Base-by-base conservation (phyloP, 768 basidiomycete genomes). In the Boletus edulis region DNA sequence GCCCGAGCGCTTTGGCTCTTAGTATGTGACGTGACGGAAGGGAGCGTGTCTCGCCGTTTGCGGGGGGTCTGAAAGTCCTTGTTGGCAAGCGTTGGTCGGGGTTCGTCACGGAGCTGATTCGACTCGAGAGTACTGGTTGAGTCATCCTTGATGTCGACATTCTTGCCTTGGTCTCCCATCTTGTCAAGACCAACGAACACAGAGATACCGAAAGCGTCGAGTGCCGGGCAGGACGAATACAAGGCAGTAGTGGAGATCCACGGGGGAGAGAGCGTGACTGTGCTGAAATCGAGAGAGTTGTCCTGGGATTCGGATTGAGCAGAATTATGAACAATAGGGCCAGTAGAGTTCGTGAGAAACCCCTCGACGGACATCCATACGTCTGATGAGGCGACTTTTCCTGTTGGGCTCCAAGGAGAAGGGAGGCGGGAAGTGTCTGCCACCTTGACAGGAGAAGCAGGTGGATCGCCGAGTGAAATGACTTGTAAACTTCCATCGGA, bases 321-420 rank as follows among this genome's bases (percentile, higher is more conserved):
- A 1, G 27, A 27, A 9, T 27, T 27, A 18, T 47, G 35, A 5
- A 48, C 37, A 10, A 60, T 29, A 12, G 55, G 65, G 27, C 70
- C 67, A 0, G 45, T 39, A 0, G 61, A 61, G 6, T 55, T 58
- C 40, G 31, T 27, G 49, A 71, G 51, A 9, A 53, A 2, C 2
- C 68, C 68, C 8, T 66, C 51, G 11, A 54, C 47, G 47, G 68
- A 57, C 46, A 70, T 49, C 67, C 68, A 71, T 1, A 72, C 52
- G 17, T 64, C 43, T 10, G 41, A 15, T 5, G 55, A 22, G 3
- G 57, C 17, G 1, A 15, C 3, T 18, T 41, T 56, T 49, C 59
- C 66, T 18, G 46, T 6, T 5, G 68, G 70, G 17, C 68, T 69
- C 68, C 68, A 72, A 5, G 70, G 68, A 3, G 68, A 72, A 14